A percentile compares a stretch with the other conserved stretches of the same genome.
Conservation (phyloP, 176 grass and related monocot species). For the Tuctoria greenei region DNA sequence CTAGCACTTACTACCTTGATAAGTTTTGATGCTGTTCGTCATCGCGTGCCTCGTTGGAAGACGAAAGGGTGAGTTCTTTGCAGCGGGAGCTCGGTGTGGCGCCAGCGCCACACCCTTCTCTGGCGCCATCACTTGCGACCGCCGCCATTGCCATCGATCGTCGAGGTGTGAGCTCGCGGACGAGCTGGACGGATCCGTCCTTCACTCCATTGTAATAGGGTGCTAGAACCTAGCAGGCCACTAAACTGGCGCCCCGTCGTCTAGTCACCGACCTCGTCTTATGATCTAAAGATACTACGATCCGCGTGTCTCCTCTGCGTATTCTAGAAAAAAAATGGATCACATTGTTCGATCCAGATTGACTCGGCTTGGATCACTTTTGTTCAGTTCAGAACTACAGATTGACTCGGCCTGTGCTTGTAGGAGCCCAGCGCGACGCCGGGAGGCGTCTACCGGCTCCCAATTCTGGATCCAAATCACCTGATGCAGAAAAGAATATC, state of each 20-base stretch:
- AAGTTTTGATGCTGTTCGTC: not conserved
- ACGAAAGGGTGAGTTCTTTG: not conserved
- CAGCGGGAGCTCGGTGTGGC: not conserved
- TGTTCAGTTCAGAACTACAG: too few relatives aligned
- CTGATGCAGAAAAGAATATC: too few relatives aligned
- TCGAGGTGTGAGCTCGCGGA: not conserved
- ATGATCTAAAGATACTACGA: too few relatives aligned
- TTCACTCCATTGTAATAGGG: too few relatives aligned
- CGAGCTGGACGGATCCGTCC: not conserved
- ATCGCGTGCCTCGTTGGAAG: not conserved
- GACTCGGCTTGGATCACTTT: not conserved
- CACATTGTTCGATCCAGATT: constrained; percentile 22
- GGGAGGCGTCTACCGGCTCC: not conserved
- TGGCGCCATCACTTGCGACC: not conserved
- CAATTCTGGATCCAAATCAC: too few relatives aligned
- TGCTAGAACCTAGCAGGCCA: too few relatives aligned
- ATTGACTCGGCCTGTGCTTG: too few relatives aligned
- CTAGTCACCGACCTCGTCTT: too few relatives aligned
- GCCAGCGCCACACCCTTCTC: not conserved
- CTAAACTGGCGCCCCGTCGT: too few relatives aligned
- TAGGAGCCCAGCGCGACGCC: not conserved
- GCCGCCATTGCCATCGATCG: not conserved
- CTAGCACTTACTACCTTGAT: not conserved
- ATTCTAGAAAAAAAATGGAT: constrained; percentile 15
- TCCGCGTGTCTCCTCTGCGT: too few relatives aligned